phyloP scores from a whole-genome alignment of 495 filamentous ascomycete genomes.

The Talaromyces wortmannii region DNA sequence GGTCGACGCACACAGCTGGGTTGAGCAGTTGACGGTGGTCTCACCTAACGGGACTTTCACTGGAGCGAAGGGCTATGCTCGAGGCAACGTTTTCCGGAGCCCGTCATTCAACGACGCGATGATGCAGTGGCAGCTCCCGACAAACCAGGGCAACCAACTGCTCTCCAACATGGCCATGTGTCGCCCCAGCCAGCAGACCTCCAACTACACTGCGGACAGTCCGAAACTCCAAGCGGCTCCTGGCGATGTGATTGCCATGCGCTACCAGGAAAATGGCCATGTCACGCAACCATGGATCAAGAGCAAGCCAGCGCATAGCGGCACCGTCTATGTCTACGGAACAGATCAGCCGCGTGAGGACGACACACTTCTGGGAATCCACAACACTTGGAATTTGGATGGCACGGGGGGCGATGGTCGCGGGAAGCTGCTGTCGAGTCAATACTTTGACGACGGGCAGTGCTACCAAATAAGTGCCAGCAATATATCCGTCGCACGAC shows the following conservation, averaged over 20 bases:
- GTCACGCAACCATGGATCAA: conserved; percentile 59
- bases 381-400: conserved; percentile 65
- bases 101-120: conserved; percentile 40
- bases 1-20: conserved; percentile 65
- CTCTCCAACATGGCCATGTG: conserved; percentile 42
- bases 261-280: conserved; percentile 84
- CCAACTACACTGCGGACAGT: conserved; percentile 45
- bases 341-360: conserved; percentile 56
- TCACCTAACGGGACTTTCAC: conserved; percentile 66
- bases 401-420: conserved; percentile 71
- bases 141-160: conserved; percentile 23
- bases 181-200: conserved; percentile 41
- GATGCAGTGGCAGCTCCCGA: conserved; percentile 17
- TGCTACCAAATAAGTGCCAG: conserved; percentile 65
- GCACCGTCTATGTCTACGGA: conserved; percentile 76
- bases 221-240: conserved; percentile 59
- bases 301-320: conserved; percentile 59
- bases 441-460: conserved; percentile 76
- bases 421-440: conserved; percentile 63
- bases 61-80: conserved; percentile 59
- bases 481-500: conserved; percentile 47
- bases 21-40: conserved; percentile 65
- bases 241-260: conserved; percentile 63
- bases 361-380: conserved; percentile 62
- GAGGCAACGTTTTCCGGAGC: conserved; percentile 50